phyloP scores from a whole-genome alignment of 306 rosid genomes.

The Mimosa bimucronata region DNA sequence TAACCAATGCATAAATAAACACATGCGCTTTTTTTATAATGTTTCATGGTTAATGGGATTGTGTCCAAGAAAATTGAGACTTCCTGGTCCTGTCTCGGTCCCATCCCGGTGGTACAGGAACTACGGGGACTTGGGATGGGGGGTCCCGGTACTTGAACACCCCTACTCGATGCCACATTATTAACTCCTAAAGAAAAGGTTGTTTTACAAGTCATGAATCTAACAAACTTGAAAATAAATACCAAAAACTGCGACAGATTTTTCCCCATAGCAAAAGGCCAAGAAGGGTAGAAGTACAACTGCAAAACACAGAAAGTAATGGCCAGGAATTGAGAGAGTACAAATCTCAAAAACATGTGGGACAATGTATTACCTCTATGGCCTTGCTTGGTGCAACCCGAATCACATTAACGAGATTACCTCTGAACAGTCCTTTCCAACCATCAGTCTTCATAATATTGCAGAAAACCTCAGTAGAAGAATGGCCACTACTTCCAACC shows the following conservation, averaged over 20 bases:
- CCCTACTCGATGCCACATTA: neutral
- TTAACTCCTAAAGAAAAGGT: neutral
- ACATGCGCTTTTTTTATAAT: too few relatives aligned
- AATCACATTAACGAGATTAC: slow-evolving; percentile 88
- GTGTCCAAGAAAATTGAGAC: too few relatives aligned
- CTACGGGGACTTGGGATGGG: too few relatives aligned
- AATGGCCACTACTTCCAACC: slow-evolving; percentile 90
- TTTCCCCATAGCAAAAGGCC: neutral
- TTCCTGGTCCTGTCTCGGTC: too few relatives aligned
- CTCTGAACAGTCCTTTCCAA: slow-evolving; percentile 93
- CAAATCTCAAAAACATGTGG: neutral
- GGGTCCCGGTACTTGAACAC: too few relatives aligned
- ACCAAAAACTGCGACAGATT: neutral
- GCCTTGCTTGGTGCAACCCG: slow-evolving; percentile 99
- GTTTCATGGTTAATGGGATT: too few relatives aligned
- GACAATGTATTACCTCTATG: slow-evolving; percentile 65
- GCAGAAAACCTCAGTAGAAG: slow-evolving; percentile 67
- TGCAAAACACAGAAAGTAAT: neutral
- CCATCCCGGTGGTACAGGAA: too few relatives aligned
- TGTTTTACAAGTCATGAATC: neutral
- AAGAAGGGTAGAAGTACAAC: neutral
- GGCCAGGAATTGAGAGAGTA: slow-evolving; percentile 5
- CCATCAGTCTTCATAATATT: slow-evolving; percentile 86
- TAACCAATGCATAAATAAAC: too few relatives aligned
- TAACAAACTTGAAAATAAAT: neutral